Evolutionary conservation across 768 basidiomycete genomes (phyloP), one percentile per base, ranked within the genome.

Genomic region (Gelatoporia subvermispora): DNA sequence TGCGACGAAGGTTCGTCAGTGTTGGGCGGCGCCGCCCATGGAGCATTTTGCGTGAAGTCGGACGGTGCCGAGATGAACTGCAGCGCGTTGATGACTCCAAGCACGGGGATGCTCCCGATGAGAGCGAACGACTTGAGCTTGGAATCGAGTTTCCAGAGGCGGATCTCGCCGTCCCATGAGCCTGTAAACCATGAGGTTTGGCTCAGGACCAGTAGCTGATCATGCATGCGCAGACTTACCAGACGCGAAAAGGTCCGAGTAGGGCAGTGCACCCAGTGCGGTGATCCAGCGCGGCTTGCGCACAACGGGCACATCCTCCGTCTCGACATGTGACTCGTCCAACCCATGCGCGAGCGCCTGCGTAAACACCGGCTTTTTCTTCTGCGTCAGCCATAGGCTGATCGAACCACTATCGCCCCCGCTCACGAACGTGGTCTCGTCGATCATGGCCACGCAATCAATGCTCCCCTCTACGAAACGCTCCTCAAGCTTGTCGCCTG

Each of bases 351-450:
- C 89, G 39, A 97, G 70, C 5, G 85, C 75, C 49, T 87, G 81
- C 0, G 85, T 90, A 67, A 89, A 96, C 38, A 95, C 70, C 0
- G 96, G 92, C 67, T 98, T 98, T 73, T 98, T 97, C 76, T 93
- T 95, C 52, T 79, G 77, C 9, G 82, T 96, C 24, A 77, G 81
- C 93, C 95, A 99, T 3, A 99, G 76, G 51, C 79, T 88, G 61
- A 99, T 84, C n/a, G 93, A 86, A 93, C 95, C 96, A 60, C 89
- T 94, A 65, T 99, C 94, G 3, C 96, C 96, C 1, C 95, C 95
- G 54, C 84, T 94, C 34, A 98, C 68, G 63, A 98, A 94, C 5
- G 85, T 90, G 28, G 79, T 79, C 68, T 98, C 95, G 65, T 99
- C 96, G 46, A 99, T 75, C 93, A 98, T 93, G 13, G 88, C 84